phyloP scores from a whole-genome alignment of 2,329 filamentous ascomycete species.

The Mycogone perniciosa region DNA sequence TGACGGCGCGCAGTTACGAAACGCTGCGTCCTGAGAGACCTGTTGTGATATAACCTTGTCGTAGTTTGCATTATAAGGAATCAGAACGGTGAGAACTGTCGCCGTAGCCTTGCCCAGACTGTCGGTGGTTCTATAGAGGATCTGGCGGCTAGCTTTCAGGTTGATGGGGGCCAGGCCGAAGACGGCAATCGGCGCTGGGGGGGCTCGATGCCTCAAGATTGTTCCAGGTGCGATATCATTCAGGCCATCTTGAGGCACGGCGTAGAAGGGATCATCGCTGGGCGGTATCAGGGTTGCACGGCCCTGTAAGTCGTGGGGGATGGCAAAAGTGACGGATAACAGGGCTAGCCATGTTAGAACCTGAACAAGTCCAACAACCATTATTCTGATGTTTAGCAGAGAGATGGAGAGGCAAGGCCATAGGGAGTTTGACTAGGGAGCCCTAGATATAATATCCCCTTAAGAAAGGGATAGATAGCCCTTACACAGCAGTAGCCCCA shows the following conservation, averaged over 20 bases:
- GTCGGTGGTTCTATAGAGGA: constrained; percentile 36
- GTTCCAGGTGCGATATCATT: constrained; percentile 14
- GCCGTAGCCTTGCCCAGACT: constrained; percentile 28
- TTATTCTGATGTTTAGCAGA: not conserved
- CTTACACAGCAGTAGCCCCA: too few species aligned
- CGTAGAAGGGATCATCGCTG: constrained; percentile 20
- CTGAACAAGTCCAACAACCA: not conserved
- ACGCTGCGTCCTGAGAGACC: constrained; percentile 33
- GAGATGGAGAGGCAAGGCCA: not conserved
- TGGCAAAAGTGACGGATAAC: not conserved
- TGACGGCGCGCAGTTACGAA: constrained; percentile 28
- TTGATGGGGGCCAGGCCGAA: constrained; percentile 15
- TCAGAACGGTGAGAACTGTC: constrained; percentile 33
- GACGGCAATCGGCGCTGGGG: constrained; percentile 18
- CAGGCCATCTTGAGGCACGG: constrained; percentile 14
- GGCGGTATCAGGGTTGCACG: not conserved
- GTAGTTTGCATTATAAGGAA: constrained; percentile 26
- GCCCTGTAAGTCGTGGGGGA: not conserved
- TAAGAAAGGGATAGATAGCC: too few species aligned
- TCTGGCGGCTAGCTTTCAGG: constrained; percentile 22
- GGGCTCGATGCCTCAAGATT: constrained; percentile 17
- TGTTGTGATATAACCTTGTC: constrained; percentile 36
- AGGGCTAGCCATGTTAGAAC: not conserved
- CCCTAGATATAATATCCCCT: too few species aligned
- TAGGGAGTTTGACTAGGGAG: not conserved